Percentiles rank a stretch among this genome's conserved stretches.
Conservation (phyloP, 2,329 filamentous ascomycete genomes). For the Diplodia corticola region DNA sequence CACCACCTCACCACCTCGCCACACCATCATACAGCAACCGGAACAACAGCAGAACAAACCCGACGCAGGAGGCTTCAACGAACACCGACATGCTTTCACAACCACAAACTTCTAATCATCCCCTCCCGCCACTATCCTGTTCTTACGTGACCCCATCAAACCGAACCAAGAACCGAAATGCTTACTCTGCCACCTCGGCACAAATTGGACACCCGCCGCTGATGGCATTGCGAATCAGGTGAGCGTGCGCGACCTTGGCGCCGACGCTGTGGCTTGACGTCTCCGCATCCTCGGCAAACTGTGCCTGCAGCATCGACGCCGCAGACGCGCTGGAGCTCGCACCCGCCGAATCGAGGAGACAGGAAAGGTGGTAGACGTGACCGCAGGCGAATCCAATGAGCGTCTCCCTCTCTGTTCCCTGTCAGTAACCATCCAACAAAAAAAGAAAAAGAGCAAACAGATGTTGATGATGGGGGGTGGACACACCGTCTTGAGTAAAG, state of each 20-base stretch:
- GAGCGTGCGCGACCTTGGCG: conserved; percentile 83
- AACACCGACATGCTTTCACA: neutral
- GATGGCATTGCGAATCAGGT: conserved; percentile 71
- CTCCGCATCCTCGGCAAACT: conserved; percentile 41
- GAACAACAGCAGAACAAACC: neutral
- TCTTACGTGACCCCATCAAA: neutral
- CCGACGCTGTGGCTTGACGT: conserved; percentile 66
- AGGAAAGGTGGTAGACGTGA: conserved; percentile 76
- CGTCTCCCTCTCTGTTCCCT: conserved; percentile 61
- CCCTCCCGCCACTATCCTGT: neutral
- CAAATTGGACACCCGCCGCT: conserved; percentile 55
- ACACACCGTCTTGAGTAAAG: conserved; percentile 42
- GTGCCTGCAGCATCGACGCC: conserved; percentile 47
- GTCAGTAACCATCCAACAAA: neutral
- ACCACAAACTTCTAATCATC: neutral
- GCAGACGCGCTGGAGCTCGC: conserved; percentile 41
- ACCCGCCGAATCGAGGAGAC: conserved; percentile 55
- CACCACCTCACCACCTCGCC: neutral
- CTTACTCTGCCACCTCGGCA: conserved; percentile 15
- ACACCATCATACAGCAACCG: neutral
- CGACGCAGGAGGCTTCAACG: neutral
- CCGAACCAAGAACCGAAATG: neutral
- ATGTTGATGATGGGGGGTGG: neutral
- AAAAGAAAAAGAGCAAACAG: neutral
- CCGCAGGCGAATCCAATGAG: conserved; percentile 80